Percentiles rank a stretch among this genome's conserved stretches.
Conservation (phyloP, 2,329 filamentous ascomycete species). For the Penicillium verrucosum region DNA sequence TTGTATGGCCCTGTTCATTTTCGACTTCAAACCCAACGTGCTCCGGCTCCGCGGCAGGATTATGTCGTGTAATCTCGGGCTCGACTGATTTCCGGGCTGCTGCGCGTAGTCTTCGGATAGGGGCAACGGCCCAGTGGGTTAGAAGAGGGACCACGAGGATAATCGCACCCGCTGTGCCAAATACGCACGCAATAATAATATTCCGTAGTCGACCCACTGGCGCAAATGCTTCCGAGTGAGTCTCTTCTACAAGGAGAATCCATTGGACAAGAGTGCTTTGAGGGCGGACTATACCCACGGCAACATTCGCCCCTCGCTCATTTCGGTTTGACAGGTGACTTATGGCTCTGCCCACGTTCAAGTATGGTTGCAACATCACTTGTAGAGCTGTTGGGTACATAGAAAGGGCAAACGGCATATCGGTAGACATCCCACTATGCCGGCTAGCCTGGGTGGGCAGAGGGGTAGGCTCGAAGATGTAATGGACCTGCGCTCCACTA, state of each 20-base stretch:
- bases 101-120: constrained; percentile 70
- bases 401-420: constrained; percentile 56
- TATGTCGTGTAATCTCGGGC: constrained; percentile 45
- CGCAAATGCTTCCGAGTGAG: constrained; percentile 68
- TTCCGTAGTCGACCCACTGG: constrained; percentile 73
- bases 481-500: constrained; percentile 47
- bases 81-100: constrained; percentile 72
- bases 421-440: constrained; percentile 28
- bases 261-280: constrained; percentile 70
- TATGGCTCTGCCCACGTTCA: constrained; percentile 63
- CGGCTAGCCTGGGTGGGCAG: constrained; percentile 36
- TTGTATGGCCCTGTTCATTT: background rate
- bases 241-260: constrained; percentile 77
- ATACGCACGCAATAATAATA: constrained; percentile 79
- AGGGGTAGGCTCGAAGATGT: constrained; percentile 57
- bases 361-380: constrained; percentile 55
- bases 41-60: background rate
- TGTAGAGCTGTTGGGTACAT: constrained; percentile 62
- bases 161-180: constrained; percentile 73
- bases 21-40: background rate
- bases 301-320: constrained; percentile 66
- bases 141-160: constrained; percentile 71
- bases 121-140: constrained; percentile 76
- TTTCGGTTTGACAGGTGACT: constrained; percentile 67
- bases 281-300: constrained; percentile 75